These are phyloP conservation scores for Pezicula neosporulosa DNA, from an alignment of 2,329 filamentous ascomycete species.

Conservation along the genomic window DNA sequence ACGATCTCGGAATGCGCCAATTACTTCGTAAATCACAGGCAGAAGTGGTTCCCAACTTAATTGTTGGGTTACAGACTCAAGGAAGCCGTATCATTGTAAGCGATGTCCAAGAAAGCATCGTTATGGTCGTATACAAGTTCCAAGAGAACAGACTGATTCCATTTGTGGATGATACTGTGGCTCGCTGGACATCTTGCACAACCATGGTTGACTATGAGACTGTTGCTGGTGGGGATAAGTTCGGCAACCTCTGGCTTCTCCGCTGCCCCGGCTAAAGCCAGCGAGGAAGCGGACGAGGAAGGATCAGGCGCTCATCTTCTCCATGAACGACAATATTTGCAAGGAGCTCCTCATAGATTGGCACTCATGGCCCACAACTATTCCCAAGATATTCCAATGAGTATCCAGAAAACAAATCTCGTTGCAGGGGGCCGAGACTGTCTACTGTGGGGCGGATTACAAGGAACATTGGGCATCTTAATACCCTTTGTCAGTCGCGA, in stretches of 20 bases:
- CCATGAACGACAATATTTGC: conserved; percentile 85
- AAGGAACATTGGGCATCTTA: conserved; percentile 90
- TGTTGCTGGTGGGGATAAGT: conserved; percentile 91
- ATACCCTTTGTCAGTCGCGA: conserved; percentile 90
- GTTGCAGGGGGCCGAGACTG: conserved; percentile 91
- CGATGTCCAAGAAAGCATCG: conserved; percentile 89
- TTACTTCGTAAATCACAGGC: conserved; percentile 89
- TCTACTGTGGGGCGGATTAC: conserved; percentile 88
- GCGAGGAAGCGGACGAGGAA: conserved; percentile 87
- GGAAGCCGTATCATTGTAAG: conserved; percentile 88
- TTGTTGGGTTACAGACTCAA: conserved; percentile 84
- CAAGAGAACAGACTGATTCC: conserved; percentile 89
- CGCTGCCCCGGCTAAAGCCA: conserved; percentile 80
- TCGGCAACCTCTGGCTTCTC: conserved; percentile 92
- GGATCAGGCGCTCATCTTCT: conserved; percentile 86
- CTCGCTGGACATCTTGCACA: conserved; percentile 86
- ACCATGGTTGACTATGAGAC: conserved; percentile 98
- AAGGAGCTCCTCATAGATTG: conserved; percentile 81
- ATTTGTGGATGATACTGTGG: conserved; percentile 85
- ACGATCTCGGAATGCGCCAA: conserved; percentile 90
- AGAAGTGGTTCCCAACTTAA: conserved; percentile 74
- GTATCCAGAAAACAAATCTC: conserved; percentile 82
- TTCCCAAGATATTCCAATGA: conserved; percentile 87
- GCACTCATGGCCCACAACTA: conserved; percentile 86
- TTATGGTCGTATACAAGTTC: conserved; percentile 90